A percentile compares a stretch with the other conserved stretches of the same genome.
Evolutionary conservation across 2,329 filamentous ascomycete species (phyloP).

Genomic region (Apiospora rasikravindrae): DNA sequence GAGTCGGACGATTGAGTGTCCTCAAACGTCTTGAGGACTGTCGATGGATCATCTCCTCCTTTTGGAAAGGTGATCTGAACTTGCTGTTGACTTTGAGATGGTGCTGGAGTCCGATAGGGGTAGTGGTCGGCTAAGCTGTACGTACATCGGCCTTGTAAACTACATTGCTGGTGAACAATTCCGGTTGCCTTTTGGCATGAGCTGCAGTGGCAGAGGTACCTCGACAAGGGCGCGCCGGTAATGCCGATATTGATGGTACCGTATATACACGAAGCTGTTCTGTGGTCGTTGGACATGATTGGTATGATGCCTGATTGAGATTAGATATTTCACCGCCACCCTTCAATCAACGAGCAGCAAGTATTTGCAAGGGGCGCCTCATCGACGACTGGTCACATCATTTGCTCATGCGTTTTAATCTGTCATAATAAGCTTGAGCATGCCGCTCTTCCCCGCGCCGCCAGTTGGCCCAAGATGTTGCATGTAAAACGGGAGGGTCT

Average conservation of each 20-base stretch:
- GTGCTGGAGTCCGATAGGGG: conserved; percentile 13
- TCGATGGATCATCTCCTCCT: conserved; percentile 22
- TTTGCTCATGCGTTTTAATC: not conserved
- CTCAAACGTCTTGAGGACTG: conserved; percentile 9
- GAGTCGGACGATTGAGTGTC: conserved; percentile 9
- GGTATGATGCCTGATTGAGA: not conserved
- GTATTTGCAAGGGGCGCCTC: not conserved
- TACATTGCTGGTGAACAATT: conserved; percentile 25
- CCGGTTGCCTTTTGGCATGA: conserved; percentile 34
- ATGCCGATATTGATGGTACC: conserved; percentile 30
- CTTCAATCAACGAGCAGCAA: not conserved
- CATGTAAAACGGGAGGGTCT: not conserved
- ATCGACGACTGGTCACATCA: not conserved
- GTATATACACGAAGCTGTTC: conserved; percentile 36
- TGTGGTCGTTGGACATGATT: not conserved
- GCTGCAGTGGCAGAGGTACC: conserved; percentile 35
- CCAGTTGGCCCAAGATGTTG: not conserved
- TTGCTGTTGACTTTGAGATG: not conserved
- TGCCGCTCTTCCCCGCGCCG: not conserved
- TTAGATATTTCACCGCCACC: conserved; percentile 4
- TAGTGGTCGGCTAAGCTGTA: not conserved
- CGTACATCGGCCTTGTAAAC: conserved; percentile 29
- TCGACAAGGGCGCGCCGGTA: conserved; percentile 26
- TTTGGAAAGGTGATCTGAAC: conserved; percentile 28
- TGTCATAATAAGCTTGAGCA: not conserved